These are phyloP conservation scores for Chlorella variabilis DNA, from an alignment of 163 green algal genomes.

Conservation along the genomic window DNA sequence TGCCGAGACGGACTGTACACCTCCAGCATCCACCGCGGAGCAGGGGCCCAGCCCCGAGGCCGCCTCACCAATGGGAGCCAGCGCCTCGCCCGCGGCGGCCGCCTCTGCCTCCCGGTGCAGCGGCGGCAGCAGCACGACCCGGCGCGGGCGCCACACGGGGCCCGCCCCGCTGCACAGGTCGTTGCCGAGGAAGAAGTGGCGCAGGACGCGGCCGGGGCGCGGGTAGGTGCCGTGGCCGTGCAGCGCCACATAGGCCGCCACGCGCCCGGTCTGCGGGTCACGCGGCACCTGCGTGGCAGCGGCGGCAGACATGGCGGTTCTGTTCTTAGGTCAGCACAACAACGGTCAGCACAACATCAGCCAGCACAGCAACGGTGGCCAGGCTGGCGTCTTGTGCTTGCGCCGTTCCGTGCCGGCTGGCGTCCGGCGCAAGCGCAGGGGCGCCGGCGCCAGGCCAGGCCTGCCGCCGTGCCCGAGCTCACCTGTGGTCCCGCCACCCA, in stretches of 20 bases:
- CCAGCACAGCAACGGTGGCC: too few relatives aligned
- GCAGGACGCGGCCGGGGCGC: slow-evolving; percentile 10
- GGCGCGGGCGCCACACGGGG: slow-evolving; percentile 40
- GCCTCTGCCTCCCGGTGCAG: slow-evolving; percentile 1
- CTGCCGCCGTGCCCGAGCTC: background rate
- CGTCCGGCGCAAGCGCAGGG: too few relatives aligned
- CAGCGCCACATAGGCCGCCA: slow-evolving; percentile 45
- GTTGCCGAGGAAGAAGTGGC: slow-evolving; percentile 54
- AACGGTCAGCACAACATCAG: too few relatives aligned
- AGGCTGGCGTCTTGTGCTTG: too few relatives aligned
- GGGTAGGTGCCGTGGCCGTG: slow-evolving; percentile 63
- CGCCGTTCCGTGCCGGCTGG: too few relatives aligned
- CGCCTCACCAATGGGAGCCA: background rate
- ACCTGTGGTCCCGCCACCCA: slow-evolving; percentile 44
- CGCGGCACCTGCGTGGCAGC: background rate
- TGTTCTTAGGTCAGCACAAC: too few relatives aligned
- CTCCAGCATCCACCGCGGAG: too few relatives aligned
- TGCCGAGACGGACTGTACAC: too few relatives aligned
- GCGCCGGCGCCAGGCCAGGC: too few relatives aligned
- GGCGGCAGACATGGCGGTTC: background rate
- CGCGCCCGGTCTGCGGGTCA: background rate
- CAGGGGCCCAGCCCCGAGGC: too few relatives aligned
- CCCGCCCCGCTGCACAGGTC: slow-evolving; percentile 38
- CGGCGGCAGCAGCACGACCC: slow-evolving; percentile 39
- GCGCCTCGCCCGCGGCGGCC: background rate